Evolutionary conservation across 768 basidiomycete species (phyloP).

Genomic region (Hypsizygus marmoreus): DNA sequence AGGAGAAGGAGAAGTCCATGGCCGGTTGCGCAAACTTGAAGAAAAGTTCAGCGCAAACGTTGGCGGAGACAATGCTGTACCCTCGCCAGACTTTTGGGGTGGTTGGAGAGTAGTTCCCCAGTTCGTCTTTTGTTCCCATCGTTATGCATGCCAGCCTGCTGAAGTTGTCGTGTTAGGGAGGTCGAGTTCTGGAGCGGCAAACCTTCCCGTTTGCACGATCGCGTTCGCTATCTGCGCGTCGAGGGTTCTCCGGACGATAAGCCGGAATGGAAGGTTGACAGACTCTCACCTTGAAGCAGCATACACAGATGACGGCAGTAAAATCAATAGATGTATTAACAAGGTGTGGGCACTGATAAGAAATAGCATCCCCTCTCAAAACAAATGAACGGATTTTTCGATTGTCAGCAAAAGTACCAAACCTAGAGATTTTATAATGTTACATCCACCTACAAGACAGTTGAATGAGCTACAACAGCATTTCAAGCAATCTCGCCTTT

Average conservation of each 20-base stretch:
- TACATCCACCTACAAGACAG: too few species aligned
- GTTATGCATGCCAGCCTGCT: constrained; percentile 4
- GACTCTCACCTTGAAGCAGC: constrained; percentile 65
- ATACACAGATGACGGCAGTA: background rate
- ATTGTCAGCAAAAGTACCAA: too few species aligned
- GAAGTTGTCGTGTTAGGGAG: constrained; percentile 56
- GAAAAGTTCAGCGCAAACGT: constrained; percentile 55
- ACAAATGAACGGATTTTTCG: too few species aligned
- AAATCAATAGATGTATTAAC: too few species aligned
- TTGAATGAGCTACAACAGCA: too few species aligned
- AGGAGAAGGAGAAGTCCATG: constrained; percentile 66
- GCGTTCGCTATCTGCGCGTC: constrained; percentile 73
- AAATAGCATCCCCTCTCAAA: too few species aligned
- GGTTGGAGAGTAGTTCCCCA: constrained; percentile 93
- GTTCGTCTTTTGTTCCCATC: constrained; percentile 45
- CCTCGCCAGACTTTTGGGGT: constrained; percentile 92
- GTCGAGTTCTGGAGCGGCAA: constrained; percentile 98
- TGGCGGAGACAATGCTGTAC: constrained; percentile 50
- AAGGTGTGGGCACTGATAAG: too few species aligned
- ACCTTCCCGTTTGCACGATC: constrained; percentile 91
- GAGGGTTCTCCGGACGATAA: constrained; percentile 48
- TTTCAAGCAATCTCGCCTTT: constrained; percentile 29
- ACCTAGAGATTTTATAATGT: too few species aligned
- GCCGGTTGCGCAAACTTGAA: constrained; percentile 58
- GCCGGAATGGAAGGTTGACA: constrained; percentile 74